Evolutionary conservation across 2,329 filamentous ascomycete species (phyloP).

Genomic region (Colletotrichum sp.): DNA sequence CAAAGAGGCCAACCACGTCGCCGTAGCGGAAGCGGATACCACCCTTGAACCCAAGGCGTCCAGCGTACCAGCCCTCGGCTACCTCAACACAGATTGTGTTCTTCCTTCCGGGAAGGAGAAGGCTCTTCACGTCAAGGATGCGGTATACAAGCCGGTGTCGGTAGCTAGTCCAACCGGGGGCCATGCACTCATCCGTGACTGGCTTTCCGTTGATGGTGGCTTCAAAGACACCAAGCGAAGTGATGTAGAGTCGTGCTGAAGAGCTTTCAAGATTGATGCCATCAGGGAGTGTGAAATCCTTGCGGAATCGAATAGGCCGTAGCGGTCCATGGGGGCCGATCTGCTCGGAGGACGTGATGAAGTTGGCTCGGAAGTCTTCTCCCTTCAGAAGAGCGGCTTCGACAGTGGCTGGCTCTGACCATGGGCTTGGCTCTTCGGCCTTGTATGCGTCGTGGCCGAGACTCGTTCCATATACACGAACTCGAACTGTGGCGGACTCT

Average conservation of each 20-base stretch:
- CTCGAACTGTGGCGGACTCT: slow-evolving; percentile 30
- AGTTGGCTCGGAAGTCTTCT: slow-evolving; percentile 1
- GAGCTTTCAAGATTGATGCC: background rate
- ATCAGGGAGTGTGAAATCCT: background rate
- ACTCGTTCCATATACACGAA: slow-evolving; percentile 27
- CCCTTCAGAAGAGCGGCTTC: background rate
- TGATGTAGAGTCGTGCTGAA: slow-evolving; percentile 36
- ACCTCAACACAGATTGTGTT: slow-evolving; percentile 52
- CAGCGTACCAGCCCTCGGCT: slow-evolving; percentile 56
- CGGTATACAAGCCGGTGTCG: slow-evolving; percentile 46
- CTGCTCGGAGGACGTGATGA: slow-evolving; percentile 2
- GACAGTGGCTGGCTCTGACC: background rate
- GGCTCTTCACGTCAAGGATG: slow-evolving; percentile 42
- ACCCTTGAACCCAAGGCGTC: slow-evolving; percentile 36
- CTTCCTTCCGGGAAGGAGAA: slow-evolving; percentile 29
- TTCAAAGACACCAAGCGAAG: slow-evolving; percentile 39
- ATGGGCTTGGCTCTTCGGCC: background rate
- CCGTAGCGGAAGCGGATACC: slow-evolving; percentile 33
- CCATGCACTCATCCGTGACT: slow-evolving; percentile 33
- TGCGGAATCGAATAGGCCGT: slow-evolving; percentile 6
- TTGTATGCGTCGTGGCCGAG: background rate
- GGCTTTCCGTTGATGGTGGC: slow-evolving; percentile 39
- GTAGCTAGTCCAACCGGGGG: slow-evolving; percentile 51
- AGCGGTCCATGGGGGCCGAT: slow-evolving; percentile 1
- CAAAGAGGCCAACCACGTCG: slow-evolving; percentile 32